Conservation (phyloP, 345 rosid genomes). For the Citropsis articulata region DNA sequence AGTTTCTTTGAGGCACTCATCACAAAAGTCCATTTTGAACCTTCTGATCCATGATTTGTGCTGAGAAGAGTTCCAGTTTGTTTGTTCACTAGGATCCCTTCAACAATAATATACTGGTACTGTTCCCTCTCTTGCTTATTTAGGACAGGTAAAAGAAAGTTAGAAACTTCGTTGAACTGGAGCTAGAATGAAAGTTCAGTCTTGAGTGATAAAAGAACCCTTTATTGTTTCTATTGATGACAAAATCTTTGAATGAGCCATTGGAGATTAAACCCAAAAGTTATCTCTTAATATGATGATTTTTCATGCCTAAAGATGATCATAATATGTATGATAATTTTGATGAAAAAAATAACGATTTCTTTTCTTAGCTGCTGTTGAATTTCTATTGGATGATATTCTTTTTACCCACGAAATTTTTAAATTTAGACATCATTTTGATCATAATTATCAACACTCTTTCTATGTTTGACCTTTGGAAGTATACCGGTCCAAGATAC, state of each 20-base stretch:
- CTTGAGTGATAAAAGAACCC: background rate
- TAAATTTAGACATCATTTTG: background rate
- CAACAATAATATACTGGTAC: slow-evolving; percentile 21
- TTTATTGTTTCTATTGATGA: background rate
- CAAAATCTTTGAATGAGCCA: background rate
- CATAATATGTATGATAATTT: background rate
- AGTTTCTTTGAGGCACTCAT: slow-evolving; percentile 31
- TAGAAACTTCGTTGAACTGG: background rate
- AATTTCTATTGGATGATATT: background rate
- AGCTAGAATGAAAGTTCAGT: background rate
- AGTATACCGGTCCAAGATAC: slow-evolving; percentile 39
- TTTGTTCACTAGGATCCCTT: slow-evolving; percentile 30
- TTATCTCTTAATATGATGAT: background rate
- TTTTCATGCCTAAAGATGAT: background rate
- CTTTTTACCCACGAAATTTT: background rate
- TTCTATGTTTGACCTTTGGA: background rate
- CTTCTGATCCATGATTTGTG: slow-evolving; percentile 21
- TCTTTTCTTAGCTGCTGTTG: background rate
- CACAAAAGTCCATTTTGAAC: slow-evolving; percentile 38
- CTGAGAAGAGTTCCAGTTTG: slow-evolving; percentile 25
- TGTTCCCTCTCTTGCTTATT: slow-evolving; percentile 34
- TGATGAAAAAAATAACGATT: background rate
- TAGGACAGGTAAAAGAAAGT: slow-evolving; percentile 1
- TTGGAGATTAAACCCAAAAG: background rate
- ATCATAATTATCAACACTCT: background rate